These are phyloP conservation scores for Trypanosoma platydactyli DNA, from an alignment of 208 protist species.

Conservation along the genomic window DNA sequence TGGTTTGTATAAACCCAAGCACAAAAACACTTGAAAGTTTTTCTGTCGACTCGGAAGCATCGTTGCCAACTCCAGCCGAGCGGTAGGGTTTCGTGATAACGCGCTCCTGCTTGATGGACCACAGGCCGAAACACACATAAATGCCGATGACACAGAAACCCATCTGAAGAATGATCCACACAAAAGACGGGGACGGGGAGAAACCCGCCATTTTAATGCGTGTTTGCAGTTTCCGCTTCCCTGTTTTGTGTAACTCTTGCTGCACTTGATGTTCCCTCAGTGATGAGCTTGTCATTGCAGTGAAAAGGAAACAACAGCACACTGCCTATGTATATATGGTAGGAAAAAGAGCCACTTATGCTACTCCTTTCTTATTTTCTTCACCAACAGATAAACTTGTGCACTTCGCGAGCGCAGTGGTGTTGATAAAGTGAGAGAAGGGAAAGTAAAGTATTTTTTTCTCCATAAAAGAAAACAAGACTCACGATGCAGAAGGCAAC, in stretches of 20 bases:
- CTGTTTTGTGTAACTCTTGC: background rate
- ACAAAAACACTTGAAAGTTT: slow-evolving; percentile 43
- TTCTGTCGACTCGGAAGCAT: slow-evolving; percentile 11
- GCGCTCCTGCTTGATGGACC: slow-evolving; percentile 86
- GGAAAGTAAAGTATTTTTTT: too few relatives aligned
- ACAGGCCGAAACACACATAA: slow-evolving; percentile 80
- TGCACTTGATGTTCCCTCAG: background rate
- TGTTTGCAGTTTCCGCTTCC: background rate
- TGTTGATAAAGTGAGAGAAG: too few relatives aligned
- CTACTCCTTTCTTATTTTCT: background rate
- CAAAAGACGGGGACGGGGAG: slow-evolving; percentile 4
- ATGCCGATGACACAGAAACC: slow-evolving; percentile 66
- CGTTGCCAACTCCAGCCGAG: slow-evolving; percentile 4
- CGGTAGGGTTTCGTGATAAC: slow-evolving; percentile 71
- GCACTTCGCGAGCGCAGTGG: too few relatives aligned
- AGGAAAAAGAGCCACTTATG: too few relatives aligned
- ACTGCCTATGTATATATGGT: background rate
- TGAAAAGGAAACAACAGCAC: background rate
- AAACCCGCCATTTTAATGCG: background rate
- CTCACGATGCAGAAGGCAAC: background rate
- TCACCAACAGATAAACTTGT: background rate
- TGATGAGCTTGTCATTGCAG: background rate
- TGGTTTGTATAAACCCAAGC: slow-evolving; percentile 32
- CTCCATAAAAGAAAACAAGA: background rate
- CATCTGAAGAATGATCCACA: slow-evolving; percentile 46